Percentiles rank a stretch among this genome's conserved stretches.
Conservation (phyloP, 768 basidiomycete species). For the Lentinula guzmanii region DNA sequence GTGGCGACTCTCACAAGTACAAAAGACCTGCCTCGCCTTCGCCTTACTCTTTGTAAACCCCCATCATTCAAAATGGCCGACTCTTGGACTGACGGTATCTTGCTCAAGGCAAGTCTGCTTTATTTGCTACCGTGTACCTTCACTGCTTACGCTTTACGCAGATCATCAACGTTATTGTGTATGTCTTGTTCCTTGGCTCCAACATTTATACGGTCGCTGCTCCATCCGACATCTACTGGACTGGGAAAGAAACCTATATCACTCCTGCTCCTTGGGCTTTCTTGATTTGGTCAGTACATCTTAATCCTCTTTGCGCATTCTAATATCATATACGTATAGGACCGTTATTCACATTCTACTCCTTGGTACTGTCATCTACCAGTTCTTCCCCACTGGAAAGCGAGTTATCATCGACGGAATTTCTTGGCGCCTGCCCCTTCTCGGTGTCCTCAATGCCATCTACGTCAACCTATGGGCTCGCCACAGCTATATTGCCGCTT, state of each 20-base stretch:
- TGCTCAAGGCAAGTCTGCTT: constrained; percentile 63
- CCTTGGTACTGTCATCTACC: constrained; percentile 87
- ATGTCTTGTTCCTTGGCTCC: constrained; percentile 82
- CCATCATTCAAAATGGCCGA: constrained; percentile 33
- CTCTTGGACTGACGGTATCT: constrained; percentile 71
- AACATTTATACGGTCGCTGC: constrained; percentile 84
- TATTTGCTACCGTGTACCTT: background rate
- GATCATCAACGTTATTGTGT: constrained; percentile 79
- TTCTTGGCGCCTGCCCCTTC: constrained; percentile 86
- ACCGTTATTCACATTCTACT: constrained; percentile 86
- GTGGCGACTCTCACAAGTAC: background rate
- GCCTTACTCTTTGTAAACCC: constrained; percentile 8
- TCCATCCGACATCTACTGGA: constrained; percentile 64
- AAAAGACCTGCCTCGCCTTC: constrained; percentile 2
- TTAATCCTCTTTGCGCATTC: background rate
- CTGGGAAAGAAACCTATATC: constrained; percentile 82
- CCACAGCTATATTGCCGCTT: constrained; percentile 73
- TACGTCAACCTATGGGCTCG: constrained; percentile 86
- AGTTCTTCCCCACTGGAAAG: constrained; percentile 78
- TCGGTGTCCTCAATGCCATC: constrained; percentile 81
- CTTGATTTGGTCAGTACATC: constrained; percentile 66
- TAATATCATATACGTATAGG: constrained; percentile 35
- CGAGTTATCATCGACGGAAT: constrained; percentile 79
- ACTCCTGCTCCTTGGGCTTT: constrained; percentile 95
- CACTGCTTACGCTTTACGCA: constrained; percentile 14